Conservation (phyloP, 108 stramenopile species). For the Discostella pseudostelligera region DNA sequence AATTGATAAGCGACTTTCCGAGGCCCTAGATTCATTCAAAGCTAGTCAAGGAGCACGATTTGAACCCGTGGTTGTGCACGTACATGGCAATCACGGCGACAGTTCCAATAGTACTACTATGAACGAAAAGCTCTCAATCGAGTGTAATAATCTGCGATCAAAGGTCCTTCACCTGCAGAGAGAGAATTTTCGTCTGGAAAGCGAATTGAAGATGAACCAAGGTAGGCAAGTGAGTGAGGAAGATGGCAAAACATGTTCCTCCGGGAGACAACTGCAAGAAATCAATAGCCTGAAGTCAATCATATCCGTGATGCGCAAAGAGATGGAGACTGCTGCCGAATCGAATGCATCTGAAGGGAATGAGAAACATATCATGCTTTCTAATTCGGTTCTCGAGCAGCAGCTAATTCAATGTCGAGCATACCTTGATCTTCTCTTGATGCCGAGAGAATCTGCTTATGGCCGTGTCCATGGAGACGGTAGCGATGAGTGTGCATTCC, state of each 20-base stretch:
- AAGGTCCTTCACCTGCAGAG: slow-evolving; percentile 18
- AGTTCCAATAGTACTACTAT: neutral
- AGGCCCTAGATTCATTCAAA: slow-evolving; percentile 8
- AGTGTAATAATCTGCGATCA: slow-evolving; percentile 34
- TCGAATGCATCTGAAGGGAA: slow-evolving; percentile 1
- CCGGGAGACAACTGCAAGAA: slow-evolving; percentile 1
- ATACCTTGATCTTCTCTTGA: slow-evolving; percentile 39
- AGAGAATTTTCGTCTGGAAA: slow-evolving; percentile 32
- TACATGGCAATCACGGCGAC: slow-evolving; percentile 6
- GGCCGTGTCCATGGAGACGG: neutral
- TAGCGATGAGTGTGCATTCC: slow-evolving; percentile 23
- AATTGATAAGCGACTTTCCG: slow-evolving; percentile 12
- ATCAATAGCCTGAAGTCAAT: slow-evolving; percentile 38
- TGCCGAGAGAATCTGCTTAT: neutral
- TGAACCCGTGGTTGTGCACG: slow-evolving; percentile 23
- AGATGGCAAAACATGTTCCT: neutral
- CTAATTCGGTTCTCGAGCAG: slow-evolving; percentile 12
- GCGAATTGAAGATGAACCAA: slow-evolving; percentile 24
- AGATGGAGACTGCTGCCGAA: slow-evolving; percentile 26
- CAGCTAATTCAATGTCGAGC: slow-evolving; percentile 30
- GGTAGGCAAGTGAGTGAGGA: slow-evolving; percentile 4
- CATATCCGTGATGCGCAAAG: slow-evolving; percentile 33
- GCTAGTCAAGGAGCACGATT: neutral
- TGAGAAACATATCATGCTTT: slow-evolving; percentile 1
- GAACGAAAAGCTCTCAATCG: slow-evolving; percentile 18